Base-by-base conservation (phyloP, 139 green algal species). In the Chlamydomonas schloesseri region DNA sequence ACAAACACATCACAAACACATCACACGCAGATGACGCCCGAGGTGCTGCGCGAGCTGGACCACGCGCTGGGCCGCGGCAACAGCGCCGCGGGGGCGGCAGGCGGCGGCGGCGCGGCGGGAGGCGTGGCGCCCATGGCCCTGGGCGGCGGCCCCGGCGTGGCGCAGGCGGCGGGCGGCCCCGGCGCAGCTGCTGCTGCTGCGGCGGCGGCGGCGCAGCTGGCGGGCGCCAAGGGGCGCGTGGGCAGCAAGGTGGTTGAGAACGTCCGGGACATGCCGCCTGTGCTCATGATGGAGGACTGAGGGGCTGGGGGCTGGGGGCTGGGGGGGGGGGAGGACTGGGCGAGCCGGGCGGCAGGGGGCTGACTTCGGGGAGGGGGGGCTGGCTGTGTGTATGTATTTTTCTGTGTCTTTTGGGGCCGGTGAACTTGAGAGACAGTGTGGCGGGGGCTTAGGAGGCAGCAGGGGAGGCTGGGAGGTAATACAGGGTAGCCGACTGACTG, bases 31-130 rank as follows among this genome's bases (percentile, higher is more conserved):
- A 92, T 99, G 28, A 97, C 95, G 0, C 96, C 96, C 1, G 97
- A 99, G 91, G 92, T 99, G 0, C 64, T 94, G 47, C 93, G 97
- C 0, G 98, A 99, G 91, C 89, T 99, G 50, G 92, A 98, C 83
- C 65, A 94, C 58, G 88, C 37, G 74, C 89, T 64, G 81, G 86
- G 53, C 50, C 69, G 85, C 81, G 84, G 73, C 28, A 50, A 50
- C 42, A 50, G 42, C 42, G 42, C 42, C 42, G 42, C n/a, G n/a
- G n/a, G n/a, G n/a, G n/a, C n/a, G n/a, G n/a, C n/a, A n/a, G 21
- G 20, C 28, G 11, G 65, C 37, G 15, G 26, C 36, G 80, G 68
- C n/a, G 72, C 68, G 24, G 82, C 47, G 33, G 47, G 34, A 1
- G 87, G 72, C 13, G 78, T 65, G 20, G 74, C 85, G 33, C 64